phyloP scores from a whole-genome alignment of 192 early-diverging fungal species.

The Backusella australiensis region DNA sequence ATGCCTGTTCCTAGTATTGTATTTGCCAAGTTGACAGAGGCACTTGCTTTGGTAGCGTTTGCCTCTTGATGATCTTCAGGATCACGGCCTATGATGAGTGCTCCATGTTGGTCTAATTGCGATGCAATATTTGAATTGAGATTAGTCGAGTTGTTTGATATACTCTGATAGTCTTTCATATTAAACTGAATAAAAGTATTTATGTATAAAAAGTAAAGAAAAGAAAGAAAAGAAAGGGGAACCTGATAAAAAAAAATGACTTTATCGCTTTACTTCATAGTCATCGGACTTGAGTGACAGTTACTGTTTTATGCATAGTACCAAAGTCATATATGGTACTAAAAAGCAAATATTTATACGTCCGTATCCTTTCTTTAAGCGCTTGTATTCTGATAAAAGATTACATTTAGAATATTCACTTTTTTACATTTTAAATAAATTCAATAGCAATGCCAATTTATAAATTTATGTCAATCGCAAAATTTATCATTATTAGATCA shows the following conservation, averaged over 20 bases:
- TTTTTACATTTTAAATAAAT: too few species aligned
- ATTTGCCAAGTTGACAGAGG: conserved; percentile 84
- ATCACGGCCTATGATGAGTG: not conserved
- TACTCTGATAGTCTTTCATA: not conserved
- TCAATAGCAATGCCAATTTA: too few species aligned
- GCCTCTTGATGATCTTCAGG: not conserved
- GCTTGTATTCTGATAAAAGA: too few species aligned
- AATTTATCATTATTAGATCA: too few species aligned
- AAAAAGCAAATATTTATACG: too few species aligned
- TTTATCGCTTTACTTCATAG: not conserved
- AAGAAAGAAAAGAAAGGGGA: not conserved
- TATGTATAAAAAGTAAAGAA: not conserved
- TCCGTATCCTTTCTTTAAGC: too few species aligned
- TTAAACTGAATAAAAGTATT: not conserved
- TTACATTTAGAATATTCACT: too few species aligned
- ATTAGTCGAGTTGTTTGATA: not conserved
- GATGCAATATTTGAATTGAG: not conserved
- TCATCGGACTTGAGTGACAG: not conserved
- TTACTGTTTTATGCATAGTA: not conserved
- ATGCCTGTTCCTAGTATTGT: conserved; percentile 95
- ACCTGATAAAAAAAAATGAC: not conserved
- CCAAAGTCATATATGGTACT: not conserved
- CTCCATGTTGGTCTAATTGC: not conserved
- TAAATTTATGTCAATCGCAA: too few species aligned
- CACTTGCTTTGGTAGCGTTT: conserved; percentile 66